Evolutionary conservation across 148 eudicot genomes (phyloP).

Genomic region (Chenopodium quinoa): DNA sequence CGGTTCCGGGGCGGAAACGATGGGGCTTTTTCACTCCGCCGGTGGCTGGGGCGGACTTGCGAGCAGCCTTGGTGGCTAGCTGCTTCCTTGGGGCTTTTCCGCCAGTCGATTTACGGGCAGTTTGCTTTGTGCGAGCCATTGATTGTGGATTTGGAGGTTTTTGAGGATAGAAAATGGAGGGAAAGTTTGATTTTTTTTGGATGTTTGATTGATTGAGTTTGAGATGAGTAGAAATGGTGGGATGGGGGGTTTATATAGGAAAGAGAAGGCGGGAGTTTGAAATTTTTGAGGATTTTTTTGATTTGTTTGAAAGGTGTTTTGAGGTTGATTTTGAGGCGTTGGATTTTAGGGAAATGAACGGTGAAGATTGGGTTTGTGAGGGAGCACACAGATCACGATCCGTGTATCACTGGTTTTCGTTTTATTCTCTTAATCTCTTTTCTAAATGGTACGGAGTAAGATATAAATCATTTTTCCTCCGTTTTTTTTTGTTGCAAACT

Average conservation of each 20-base stretch:
- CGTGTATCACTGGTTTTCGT: not conserved
- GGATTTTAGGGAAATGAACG: not conserved
- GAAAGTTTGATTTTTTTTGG: not conserved
- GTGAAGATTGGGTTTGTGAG: not conserved
- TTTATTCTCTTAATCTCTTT: too few relatives aligned
- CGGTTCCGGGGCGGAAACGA: constrained; percentile 7
- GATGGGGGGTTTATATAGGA: not conserved
- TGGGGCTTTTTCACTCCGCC: constrained; percentile 14
- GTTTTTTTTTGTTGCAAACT: too few relatives aligned
- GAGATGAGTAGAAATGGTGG: not conserved
- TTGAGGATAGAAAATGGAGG: not conserved
- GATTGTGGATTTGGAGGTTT: not conserved
- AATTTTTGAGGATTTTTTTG: not conserved
- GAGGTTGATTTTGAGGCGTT: not conserved
- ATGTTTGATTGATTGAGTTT: too few relatives aligned
- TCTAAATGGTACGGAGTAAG: too few relatives aligned
- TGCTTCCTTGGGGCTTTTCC: constrained; percentile 16
- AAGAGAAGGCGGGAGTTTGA: not conserved
- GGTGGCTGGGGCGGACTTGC: constrained; percentile 11
- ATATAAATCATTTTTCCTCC: too few relatives aligned
- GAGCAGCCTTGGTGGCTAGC: constrained; percentile 13
- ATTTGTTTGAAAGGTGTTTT: not conserved
- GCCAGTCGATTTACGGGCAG: constrained; percentile 14
- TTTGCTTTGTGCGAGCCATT: constrained; percentile 13
- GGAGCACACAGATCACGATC: not conserved